These are phyloP conservation scores for Tephrocybe sp. DNA, from an alignment of 768 basidiomycete genomes.

Conservation along the genomic window DNA sequence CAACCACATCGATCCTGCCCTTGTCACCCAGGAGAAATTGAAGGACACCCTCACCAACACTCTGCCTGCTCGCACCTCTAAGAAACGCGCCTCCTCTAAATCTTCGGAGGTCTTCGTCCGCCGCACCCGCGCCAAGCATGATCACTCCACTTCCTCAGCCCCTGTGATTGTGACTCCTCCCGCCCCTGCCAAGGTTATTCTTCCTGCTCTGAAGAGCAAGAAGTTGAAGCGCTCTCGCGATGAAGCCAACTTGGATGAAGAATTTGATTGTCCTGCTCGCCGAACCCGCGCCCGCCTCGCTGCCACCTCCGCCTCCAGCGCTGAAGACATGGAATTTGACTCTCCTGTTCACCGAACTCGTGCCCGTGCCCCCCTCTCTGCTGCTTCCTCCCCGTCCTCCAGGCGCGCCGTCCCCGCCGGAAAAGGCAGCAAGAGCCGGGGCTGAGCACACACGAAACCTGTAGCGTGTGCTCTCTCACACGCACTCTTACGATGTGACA, in stretches of 20 bases:
- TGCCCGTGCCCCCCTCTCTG: too few species aligned
- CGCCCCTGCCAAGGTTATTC: not conserved
- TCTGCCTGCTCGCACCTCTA: not conserved
- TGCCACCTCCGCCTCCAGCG: too few species aligned
- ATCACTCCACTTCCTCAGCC: not conserved
- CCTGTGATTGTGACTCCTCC: not conserved
- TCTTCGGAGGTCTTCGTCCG: not conserved
- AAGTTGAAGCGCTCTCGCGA: not conserved
- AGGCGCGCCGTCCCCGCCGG: too few species aligned
- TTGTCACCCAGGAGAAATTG: not conserved
- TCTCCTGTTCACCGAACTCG: too few species aligned
- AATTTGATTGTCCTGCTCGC: not conserved
- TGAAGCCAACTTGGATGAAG: not conserved
- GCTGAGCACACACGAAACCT: conserved; percentile 1
- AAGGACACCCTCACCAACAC: not conserved
- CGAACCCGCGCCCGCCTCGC: not conserved
- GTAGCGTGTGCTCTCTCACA: conserved; percentile 32
- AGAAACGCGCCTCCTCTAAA: not conserved
- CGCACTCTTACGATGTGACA: too few species aligned
- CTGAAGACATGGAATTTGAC: too few species aligned
- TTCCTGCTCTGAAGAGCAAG: not conserved
- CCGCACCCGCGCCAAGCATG: not conserved
- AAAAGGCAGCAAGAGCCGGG: too few species aligned
- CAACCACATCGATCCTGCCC: not conserved
- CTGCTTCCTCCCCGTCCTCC: not conserved